A percentile compares a stretch with the other conserved stretches of the same genome.
These are phyloP conservation scores for Pythium aquatile DNA, from an alignment of 352 stramenopile genomes.

Conservation along the genomic window DNA sequence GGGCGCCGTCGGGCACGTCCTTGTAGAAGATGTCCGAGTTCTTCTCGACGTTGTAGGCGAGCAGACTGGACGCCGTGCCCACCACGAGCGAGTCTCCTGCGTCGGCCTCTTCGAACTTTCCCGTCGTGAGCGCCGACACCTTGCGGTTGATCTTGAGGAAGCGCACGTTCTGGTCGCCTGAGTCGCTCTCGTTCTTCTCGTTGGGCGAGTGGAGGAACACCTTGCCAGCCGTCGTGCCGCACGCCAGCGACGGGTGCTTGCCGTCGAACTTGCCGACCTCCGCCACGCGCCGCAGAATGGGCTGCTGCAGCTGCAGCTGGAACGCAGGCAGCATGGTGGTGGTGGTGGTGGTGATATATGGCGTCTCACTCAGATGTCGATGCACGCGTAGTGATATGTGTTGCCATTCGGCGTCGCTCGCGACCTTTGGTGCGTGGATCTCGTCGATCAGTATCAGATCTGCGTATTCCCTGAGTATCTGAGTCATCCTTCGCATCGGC, in stretches of 20 bases:
- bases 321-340: constrained; percentile 68
- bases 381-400: neutral
- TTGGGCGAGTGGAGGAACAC: constrained; percentile 91
- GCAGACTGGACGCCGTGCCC: constrained; percentile 86
- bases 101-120: constrained; percentile 63
- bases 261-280: constrained; percentile 84
- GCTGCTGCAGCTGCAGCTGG: constrained; percentile 80
- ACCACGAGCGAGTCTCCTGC: constrained; percentile 83
- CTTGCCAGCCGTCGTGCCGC: constrained; percentile 87
- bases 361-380: neutral
- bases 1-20: constrained; percentile 83
- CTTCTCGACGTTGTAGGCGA: constrained; percentile 92
- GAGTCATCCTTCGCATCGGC: neutral
- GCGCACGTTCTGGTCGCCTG: constrained; percentile 51
- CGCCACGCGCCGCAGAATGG: constrained; percentile 70
- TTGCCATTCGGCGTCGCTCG: constrained; percentile 3
- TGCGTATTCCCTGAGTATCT: neutral
- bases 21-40: constrained; percentile 95
- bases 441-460: neutral
- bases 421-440: constrained; percentile 11
- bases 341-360: neutral
- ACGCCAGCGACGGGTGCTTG: constrained; percentile 69
- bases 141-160: constrained; percentile 93
- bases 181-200: constrained; percentile 56
- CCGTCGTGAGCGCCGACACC: constrained; percentile 75